A percentile compares a stretch with the other conserved stretches of the same genome.
Evolutionary conservation across 805 yeast genomes (phyloP).

Genomic region (Candida silvatica): DNA sequence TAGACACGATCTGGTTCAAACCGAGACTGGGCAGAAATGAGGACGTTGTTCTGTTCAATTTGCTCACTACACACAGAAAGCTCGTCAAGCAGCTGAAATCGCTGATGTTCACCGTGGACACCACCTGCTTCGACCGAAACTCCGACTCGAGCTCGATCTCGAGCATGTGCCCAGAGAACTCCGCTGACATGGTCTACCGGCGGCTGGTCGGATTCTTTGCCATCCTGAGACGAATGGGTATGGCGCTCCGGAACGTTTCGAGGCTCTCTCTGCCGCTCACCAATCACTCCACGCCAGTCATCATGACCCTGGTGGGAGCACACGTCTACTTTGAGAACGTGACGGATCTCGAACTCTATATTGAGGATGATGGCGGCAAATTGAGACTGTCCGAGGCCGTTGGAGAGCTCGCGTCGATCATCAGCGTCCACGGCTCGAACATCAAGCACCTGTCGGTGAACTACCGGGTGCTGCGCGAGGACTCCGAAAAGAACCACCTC

Average conservation of each 20-base stretch:
- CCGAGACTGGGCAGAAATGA: slow-evolving; percentile 25
- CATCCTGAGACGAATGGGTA: slow-evolving; percentile 22
- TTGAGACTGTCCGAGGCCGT: slow-evolving; percentile 21
- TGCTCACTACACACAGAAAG: slow-evolving; percentile 20
- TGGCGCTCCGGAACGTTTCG: slow-evolving; percentile 17
- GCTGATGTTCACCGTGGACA: slow-evolving; percentile 18
- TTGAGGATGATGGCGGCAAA: slow-evolving; percentile 23
- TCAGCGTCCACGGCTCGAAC: slow-evolving; percentile 16
- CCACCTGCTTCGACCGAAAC: too few species aligned
- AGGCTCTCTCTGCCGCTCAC: slow-evolving; percentile 22
- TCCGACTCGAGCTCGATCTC: too few species aligned
- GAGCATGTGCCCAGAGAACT: slow-evolving; percentile 8
- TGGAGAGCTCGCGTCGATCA: slow-evolving; percentile 18
- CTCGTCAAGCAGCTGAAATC: slow-evolving; percentile 16
- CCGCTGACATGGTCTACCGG: slow-evolving; percentile 22
- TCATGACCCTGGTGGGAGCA: slow-evolving; percentile 18
- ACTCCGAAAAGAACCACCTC: slow-evolving; percentile 24
- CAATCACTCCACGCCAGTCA: slow-evolving; percentile 23
- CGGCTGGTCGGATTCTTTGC: slow-evolving; percentile 27
- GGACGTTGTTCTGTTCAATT: slow-evolving; percentile 23
- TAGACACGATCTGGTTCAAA: slow-evolving; percentile 14
- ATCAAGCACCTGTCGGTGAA: slow-evolving; percentile 17
- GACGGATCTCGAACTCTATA: slow-evolving; percentile 16
- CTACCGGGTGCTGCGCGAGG: slow-evolving; percentile 16
- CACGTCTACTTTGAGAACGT: slow-evolving; percentile 25